Base-by-base conservation (phyloP, 2,329 filamentous ascomycete genomes). In the Trichophyton schoenleinii region DNA sequence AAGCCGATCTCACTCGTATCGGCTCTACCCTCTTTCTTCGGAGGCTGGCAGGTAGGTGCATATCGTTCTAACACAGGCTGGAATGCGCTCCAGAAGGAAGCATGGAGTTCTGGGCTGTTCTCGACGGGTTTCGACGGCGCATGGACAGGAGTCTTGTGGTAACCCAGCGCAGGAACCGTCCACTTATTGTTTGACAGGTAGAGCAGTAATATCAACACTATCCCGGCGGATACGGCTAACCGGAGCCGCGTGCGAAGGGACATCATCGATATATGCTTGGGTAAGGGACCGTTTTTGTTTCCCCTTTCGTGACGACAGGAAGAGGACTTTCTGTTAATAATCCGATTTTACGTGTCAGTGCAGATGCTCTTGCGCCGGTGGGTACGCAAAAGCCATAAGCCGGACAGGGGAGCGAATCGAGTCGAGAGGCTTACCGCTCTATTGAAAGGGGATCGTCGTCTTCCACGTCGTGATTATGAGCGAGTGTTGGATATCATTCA, bases 31-130 rank as follows among this genome's bases (percentile, higher is more conserved):
- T 68, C 53, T 38, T 69, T 67, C n/a, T 67, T 34, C 2, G 71
- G 70, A 2, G 72, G 66, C 2, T 66, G 55, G 60, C 68, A 69
- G 59, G 67, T 66, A 0, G 73, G 73, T 22, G 65, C 65, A 58
- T 73, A 66, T n/a, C 65, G 62, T 8, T 67, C 66, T n/a, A 75
- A 64, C 7, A 72, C 63, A 0, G 67, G 64, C 41, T 72, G 68
- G 36, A 75, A 71, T 18, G 68, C 64, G 6, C 61, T 66, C 73
- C 73, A 75, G 62, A 75, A 74, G 13, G 65, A 59, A 20, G 67
- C 65, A 62, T 72, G 70, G 9, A 66, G 28, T 41, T 63, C 62
- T 31, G 55, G 55, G 31, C 48, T 22, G 11, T 64, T 49, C 20
- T 64, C 61, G 22, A 53, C 25, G 49, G 49, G 49, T n/a, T 15